Conservation (phyloP, 352 stramenopile genomes). For the Blastocystis sp. region DNA sequence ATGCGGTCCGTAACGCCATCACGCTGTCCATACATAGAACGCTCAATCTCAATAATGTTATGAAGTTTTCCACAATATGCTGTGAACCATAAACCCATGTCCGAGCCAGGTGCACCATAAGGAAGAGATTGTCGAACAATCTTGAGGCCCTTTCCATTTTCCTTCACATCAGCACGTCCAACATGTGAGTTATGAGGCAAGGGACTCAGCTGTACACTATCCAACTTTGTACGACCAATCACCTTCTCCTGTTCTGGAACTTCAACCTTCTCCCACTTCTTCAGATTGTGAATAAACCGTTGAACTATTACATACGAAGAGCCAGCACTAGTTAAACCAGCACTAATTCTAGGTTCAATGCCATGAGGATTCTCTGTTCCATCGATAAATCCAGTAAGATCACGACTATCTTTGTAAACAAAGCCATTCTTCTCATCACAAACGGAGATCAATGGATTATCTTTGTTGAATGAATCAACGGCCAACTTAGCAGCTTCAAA, state of each 20-base stretch:
- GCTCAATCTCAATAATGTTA: not conserved
- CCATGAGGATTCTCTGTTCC: constrained; percentile 57
- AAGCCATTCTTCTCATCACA: constrained; percentile 60
- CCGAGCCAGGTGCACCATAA: not conserved
- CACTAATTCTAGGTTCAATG: constrained; percentile 7
- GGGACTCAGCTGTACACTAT: constrained; percentile 23
- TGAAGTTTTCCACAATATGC: constrained; percentile 8
- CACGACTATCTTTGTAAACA: constrained; percentile 53
- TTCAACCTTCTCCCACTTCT: constrained; percentile 38
- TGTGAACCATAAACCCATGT: constrained; percentile 39
- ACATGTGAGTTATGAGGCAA: constrained; percentile 15
- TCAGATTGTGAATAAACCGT: constrained; percentile 51
- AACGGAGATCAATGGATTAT: not conserved
- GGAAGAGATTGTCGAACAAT: constrained; percentile 41
- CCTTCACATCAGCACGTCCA: constrained; percentile 9
- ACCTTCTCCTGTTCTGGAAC: not conserved
- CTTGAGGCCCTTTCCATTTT: constrained; percentile 33
- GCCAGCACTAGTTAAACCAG: not conserved
- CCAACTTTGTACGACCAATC: constrained; percentile 26
- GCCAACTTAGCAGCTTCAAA: not conserved
- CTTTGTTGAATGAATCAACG: not conserved
- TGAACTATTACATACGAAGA: constrained; percentile 54
- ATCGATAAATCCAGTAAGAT: constrained; percentile 62
- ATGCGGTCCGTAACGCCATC: constrained; percentile 1
- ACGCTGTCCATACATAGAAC: constrained; percentile 1